These are phyloP conservation scores for Arxiozyma slooffiae DNA, from an alignment of 1,139 yeast genomes.

Conservation along the genomic window DNA sequence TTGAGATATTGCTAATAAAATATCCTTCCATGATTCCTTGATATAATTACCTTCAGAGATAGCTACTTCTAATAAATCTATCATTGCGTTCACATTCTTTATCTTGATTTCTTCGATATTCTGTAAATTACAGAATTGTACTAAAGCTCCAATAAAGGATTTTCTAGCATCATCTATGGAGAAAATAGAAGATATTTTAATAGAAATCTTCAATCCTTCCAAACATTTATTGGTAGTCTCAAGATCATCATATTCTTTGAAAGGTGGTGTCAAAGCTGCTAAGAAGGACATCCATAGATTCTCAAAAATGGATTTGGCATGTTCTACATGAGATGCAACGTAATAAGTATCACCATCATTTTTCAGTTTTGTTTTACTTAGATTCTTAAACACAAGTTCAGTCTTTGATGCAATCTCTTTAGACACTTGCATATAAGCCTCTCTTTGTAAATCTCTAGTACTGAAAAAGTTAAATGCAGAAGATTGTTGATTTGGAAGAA, in stretches of 20 bases:
- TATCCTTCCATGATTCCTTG: slow-evolving; percentile 72
- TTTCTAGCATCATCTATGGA: slow-evolving; percentile 77
- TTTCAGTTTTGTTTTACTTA: slow-evolving; percentile 42
- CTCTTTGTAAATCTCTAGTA: slow-evolving; percentile 65
- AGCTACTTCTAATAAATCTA: slow-evolving; percentile 66
- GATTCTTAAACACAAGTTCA: slow-evolving; percentile 66
- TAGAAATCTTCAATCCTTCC: slow-evolving; percentile 76
- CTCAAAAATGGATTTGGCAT: slow-evolving; percentile 87
- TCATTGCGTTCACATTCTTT: slow-evolving; percentile 75
- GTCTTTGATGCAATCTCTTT: slow-evolving; percentile 85
- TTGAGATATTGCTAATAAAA: slow-evolving; percentile 76
- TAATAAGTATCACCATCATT: slow-evolving; percentile 28
- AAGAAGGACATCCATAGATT: slow-evolving; percentile 94
- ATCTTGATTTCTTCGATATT: slow-evolving; percentile 68
- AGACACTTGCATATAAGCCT: slow-evolving; percentile 87
- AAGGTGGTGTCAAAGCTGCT: slow-evolving; percentile 90
- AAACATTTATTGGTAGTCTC: slow-evolving; percentile 64
- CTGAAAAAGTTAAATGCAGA: slow-evolving; percentile 59
- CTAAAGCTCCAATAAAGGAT: slow-evolving; percentile 81
- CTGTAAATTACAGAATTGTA: slow-evolving; percentile 74
- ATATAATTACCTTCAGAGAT: slow-evolving; percentile 67
- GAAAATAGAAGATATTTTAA: slow-evolving; percentile 75
- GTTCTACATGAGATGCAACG: slow-evolving; percentile 74
- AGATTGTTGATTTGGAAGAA: slow-evolving; percentile 31
- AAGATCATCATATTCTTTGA: slow-evolving; percentile 76